phyloP scores from a whole-genome alignment of 2,329 filamentous ascomycete species.

The Beauveria australis region DNA sequence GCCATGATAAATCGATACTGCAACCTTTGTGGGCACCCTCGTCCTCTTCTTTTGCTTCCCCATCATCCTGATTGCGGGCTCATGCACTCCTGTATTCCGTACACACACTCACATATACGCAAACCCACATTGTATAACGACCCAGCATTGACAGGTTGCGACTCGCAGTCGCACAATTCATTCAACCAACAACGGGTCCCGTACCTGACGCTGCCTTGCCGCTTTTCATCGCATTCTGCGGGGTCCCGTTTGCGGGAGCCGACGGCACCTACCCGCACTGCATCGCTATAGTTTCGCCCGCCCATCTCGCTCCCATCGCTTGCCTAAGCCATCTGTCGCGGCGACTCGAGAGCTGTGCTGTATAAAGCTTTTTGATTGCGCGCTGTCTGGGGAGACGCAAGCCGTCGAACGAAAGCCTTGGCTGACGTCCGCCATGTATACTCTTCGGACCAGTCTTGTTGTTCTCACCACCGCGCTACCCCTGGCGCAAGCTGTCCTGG shows the following conservation, averaged over 20 bases:
- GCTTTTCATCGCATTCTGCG: background rate
- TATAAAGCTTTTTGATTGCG: background rate
- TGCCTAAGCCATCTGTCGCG: background rate
- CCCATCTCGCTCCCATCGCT: background rate
- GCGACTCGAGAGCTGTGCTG: background rate
- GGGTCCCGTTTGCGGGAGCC: background rate
- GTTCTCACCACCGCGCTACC: constrained; percentile 15
- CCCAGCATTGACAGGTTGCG: background rate
- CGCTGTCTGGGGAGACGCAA: background rate
- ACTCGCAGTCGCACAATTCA: background rate
- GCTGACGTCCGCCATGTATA: constrained; percentile 11
- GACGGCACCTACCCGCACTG: background rate
- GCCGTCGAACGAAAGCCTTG: background rate
- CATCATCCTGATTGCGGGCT: background rate
- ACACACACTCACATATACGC: background rate
- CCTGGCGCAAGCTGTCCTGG: constrained; percentile 29
- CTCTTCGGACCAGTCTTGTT: constrained; percentile 15
- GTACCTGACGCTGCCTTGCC: constrained; percentile 1
- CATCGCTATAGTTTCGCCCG: background rate
- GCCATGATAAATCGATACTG: background rate
- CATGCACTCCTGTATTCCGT: background rate
- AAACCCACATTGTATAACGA: background rate
- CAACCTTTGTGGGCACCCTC: background rate
- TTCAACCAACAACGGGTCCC: background rate
- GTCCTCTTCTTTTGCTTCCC: background rate